Evolutionary conservation across 306 rosid species (phyloP), one percentile per base, ranked within the genome.

Genomic region (Arachis hypogaea): DNA sequence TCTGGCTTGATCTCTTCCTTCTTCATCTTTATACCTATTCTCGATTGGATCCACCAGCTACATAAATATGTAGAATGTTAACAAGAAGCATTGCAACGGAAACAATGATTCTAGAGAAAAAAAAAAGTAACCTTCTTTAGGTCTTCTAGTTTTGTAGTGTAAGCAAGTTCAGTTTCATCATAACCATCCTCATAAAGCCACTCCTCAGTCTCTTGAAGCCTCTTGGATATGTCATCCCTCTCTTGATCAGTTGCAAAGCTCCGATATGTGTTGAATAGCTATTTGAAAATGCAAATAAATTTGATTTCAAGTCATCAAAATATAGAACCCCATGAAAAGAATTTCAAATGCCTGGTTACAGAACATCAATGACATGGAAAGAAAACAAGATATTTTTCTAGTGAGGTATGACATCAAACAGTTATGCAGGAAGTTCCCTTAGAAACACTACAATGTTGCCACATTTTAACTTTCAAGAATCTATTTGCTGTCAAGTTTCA

Each of bases 181-280:
- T 86, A 92, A 77, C 98, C 99, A 50, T 95, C 99, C 77, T 87
- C 99, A 61, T 95, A 92, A 75, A 95, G 93, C 99, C 99, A 95
- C 41, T 95, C 98, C 88, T 92, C 93, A 59, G 99, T 92, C 83
- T 86, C 93, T 78, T 87, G 97, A 77, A 95, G 89, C 69, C 85
- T 92, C 72, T 82, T 78, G 43, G 98, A 95, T 73, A 95, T 87
- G 64, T 74, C 89, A 59, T 95, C 98, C 82, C 80, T 87, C 88
- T 95, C 99, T 76, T 75, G 81, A 41, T 95, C 98, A 82, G 81
- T 90, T 49, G 92, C 85, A 49, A 84, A 95, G 84, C 88, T 90
- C 78, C 90, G 86, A 76, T 92, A 95, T 11, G 88, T 85, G 85
- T 84, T 78, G 76, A 88, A 85, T 65, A 95, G 93, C 99, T 95